Evolutionary conservation across 2,329 filamentous ascomycete genomes (phyloP).

Genomic region (Fonsecaea multimorphosa): DNA sequence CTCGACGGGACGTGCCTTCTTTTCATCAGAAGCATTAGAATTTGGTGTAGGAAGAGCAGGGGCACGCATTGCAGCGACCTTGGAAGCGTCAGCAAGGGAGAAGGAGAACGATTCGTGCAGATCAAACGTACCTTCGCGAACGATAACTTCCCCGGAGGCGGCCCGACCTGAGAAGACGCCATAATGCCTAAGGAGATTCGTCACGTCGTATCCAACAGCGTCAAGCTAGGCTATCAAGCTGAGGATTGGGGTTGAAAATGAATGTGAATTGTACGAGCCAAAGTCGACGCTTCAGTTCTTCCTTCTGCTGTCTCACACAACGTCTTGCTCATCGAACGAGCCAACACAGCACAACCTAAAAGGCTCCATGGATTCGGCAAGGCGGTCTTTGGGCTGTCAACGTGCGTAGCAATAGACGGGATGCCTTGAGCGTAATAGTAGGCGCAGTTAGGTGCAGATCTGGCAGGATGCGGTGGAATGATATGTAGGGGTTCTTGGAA

Average conservation of each 20-base stretch:
- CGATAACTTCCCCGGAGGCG: constrained; percentile 62
- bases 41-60: constrained; percentile 33
- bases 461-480: not conserved
- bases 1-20: constrained; percentile 32
- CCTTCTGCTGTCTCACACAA: constrained; percentile 36
- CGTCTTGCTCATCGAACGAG: constrained; percentile 35
- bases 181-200: constrained; percentile 40
- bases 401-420: not conserved
- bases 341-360: constrained; percentile 32
- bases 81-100: constrained; percentile 18
- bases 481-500: not conserved
- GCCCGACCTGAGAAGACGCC: constrained; percentile 40
- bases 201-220: constrained; percentile 39
- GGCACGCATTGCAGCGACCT: constrained; percentile 54
- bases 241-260: constrained; percentile 31
- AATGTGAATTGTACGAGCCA: constrained; percentile 31
- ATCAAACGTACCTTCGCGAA: constrained; percentile 72
- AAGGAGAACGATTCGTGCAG: constrained; percentile 37
- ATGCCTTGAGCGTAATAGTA: not conserved
- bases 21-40: constrained; percentile 32
- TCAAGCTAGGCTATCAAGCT: constrained; percentile 32
- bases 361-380: constrained; percentile 38
- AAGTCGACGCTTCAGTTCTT: constrained; percentile 24
- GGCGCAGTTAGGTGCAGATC: not conserved
- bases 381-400: constrained; percentile 15